Evolutionary conservation across 306 rosid species (phyloP), one percentile per base, ranked within the genome.

Genomic region (Citrullus mucosospermus): DNA sequence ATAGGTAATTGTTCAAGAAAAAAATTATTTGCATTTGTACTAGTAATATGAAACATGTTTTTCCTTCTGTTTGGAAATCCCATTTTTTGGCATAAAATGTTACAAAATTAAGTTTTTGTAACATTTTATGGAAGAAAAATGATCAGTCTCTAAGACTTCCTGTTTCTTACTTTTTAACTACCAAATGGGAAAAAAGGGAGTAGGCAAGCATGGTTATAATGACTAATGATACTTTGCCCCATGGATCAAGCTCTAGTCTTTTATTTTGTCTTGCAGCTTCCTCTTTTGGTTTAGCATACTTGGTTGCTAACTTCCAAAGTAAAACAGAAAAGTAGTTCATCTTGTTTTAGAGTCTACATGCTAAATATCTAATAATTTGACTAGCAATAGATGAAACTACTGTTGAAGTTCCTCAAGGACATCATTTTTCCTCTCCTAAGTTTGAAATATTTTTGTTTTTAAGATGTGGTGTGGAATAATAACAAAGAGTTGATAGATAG

Each of bases 321-420:
- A 39, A 18, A 67, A 12, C 6, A 61, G 54, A 60, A 60, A 30
- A 2, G 25, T 34, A 36, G 71, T 5, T 36, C 72, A 36, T 66
- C 28, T 38, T 66, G 72, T 7, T 14, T 66, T 38, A 65, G 48
- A 36, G 71, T 4, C 28, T 36, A 16, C 71, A 6, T 15, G 20
- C 48, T 38, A 65, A 66, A 68, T 68, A 68, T 68, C 74, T 39
- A 39, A 44, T 68, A 68, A 41, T 68, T 68, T 68, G 73, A 66
- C 30, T 66, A 66, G 51, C 73, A 39, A 66, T 66, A 39, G 73
- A 41, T 67, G 73, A 69, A 69, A 43, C 16, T 22, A 68, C 36
- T 15, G 58, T 71, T 44, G 58, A 48, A 71, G 20, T 46, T 70
- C 77, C 25, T 72, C 1, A 48, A 25, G 15, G 76, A 72, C 59